Evolutionary conservation across 2,329 filamentous ascomycete species (phyloP).

Genomic region (Xylariomycetidae sp.): DNA sequence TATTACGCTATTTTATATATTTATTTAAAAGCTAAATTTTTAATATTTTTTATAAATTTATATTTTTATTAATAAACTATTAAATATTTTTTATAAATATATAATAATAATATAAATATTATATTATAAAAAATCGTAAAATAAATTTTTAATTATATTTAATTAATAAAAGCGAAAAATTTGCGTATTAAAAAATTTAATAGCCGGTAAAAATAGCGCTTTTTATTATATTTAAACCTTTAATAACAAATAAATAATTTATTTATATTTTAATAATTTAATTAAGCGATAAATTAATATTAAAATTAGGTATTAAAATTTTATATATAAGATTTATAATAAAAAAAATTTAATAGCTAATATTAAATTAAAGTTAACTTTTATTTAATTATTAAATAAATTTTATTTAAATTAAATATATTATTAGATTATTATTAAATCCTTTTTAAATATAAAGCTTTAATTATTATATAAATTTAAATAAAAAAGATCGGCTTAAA

Average conservation of each 20-base stretch:
- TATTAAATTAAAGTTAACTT: not conserved
- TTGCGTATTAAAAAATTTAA: too few relatives aligned
- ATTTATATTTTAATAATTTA: not conserved
- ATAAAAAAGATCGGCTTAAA: constrained; percentile 3
- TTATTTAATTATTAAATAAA: too few relatives aligned
- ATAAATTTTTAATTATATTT: not conserved
- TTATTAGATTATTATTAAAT: not conserved
- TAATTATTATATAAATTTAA: constrained; percentile 2
- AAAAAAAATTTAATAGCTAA: not conserved
- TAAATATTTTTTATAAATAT: too few relatives aligned
- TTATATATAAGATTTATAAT: constrained; percentile 1
- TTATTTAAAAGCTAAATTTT: not conserved
- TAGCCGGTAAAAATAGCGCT: too few relatives aligned
- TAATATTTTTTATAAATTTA: not conserved
- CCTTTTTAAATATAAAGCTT: constrained; percentile 1
- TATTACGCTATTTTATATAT: not conserved
- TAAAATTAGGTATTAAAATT: not conserved
- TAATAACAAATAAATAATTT: not conserved
- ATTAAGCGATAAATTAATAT: not conserved
- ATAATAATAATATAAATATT: not conserved
- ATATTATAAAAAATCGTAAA: constrained; percentile 1
- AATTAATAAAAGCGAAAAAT: too few relatives aligned
- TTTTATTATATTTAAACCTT: too few relatives aligned
- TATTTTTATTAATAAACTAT: not conserved
- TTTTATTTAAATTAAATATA: constrained; percentile 1